Conservation (phyloP, 257 asterid species). For the Solanum corneliomulleri region DNA sequence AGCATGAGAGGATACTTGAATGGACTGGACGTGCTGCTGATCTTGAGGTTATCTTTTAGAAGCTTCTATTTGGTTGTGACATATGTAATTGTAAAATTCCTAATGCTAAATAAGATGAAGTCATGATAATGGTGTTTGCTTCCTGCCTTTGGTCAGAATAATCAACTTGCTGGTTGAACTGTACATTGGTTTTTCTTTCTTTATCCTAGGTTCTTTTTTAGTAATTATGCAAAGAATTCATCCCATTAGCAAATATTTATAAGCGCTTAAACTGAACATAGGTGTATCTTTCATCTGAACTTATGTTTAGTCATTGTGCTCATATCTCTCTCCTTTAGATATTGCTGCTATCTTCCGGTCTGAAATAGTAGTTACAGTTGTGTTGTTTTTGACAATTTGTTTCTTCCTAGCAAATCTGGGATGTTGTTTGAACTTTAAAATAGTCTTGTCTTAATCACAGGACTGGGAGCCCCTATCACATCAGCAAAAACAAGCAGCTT, state of each 20-base stretch:
- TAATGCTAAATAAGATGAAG: neutral
- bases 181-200: neutral
- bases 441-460: constrained; percentile 24
- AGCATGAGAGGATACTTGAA: constrained; percentile 72
- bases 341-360: neutral
- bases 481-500: constrained; percentile 91
- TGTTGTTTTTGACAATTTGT: neutral
- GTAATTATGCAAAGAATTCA: neutral
- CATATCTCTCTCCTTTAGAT: neutral
- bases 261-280: neutral
- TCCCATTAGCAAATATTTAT: neutral
- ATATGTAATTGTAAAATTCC: neutral
- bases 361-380: neutral
- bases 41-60: constrained; percentile 56
- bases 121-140: neutral
- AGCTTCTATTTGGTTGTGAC: neutral
- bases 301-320: neutral
- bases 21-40: constrained; percentile 97
- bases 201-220: neutral
- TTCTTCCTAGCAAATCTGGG: neutral
- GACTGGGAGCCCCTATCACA: constrained; percentile 85
- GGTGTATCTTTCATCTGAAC: neutral
- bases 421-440: neutral
- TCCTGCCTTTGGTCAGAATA: neutral
- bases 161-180: neutral